These are phyloP conservation scores for Helotiales sp. DNA, from an alignment of 2,329 filamentous ascomycete species.

Conservation along the genomic window DNA sequence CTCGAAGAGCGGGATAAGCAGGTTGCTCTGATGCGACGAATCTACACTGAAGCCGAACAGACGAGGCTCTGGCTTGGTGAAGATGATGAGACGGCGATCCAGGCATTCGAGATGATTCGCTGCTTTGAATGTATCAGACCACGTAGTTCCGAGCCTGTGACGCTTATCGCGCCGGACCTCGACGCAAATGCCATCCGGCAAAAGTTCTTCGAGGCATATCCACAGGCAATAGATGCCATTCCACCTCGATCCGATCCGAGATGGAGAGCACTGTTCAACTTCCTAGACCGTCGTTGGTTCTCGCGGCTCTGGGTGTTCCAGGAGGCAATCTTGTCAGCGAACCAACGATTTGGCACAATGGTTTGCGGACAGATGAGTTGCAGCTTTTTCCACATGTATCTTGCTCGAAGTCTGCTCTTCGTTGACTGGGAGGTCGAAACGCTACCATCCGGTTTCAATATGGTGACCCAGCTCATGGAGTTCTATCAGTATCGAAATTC, in stretches of 20 bases:
- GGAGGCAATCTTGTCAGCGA: neutral
- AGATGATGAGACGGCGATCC: neutral
- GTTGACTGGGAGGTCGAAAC: neutral
- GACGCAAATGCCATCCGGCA: neutral
- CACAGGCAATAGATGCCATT: neutral
- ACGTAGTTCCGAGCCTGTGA: neutral
- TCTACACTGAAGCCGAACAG: neutral
- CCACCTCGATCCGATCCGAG: neutral
- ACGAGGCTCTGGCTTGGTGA: constrained; percentile 2
- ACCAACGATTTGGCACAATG: neutral
- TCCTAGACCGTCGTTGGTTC: neutral
- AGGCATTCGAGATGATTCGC: neutral
- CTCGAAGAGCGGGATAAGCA: neutral
- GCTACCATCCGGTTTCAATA: neutral
- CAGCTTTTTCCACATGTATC: neutral
- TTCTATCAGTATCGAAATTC: neutral
- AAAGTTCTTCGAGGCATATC: neutral
- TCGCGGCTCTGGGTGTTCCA: constrained; percentile 4
- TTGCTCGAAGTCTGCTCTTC: neutral
- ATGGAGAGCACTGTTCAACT: neutral
- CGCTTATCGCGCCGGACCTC: neutral
- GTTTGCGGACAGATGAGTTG: neutral
- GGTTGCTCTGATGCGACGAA: neutral
- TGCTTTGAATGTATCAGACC: neutral
- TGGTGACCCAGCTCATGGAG: constrained; percentile 1